Evolutionary conservation across 768 basidiomycete genomes (phyloP).

Genomic region (Tylopilus cervinicoccineus): DNA sequence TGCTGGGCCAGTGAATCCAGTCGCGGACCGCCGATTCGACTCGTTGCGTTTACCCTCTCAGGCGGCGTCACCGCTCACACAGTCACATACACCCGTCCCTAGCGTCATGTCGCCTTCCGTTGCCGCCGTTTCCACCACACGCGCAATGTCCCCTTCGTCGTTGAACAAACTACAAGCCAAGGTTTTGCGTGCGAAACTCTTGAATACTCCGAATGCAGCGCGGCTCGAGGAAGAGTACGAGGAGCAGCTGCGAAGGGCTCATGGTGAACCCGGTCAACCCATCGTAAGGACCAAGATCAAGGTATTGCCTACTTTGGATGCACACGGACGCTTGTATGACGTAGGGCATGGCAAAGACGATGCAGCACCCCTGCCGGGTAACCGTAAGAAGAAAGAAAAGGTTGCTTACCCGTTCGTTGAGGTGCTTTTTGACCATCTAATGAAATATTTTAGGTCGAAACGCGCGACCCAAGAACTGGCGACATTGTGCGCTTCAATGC

Average conservation of each 20-base stretch:
- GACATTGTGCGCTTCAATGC: constrained; percentile 86
- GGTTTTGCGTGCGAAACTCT: constrained; percentile 87
- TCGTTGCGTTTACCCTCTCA: constrained; percentile 60
- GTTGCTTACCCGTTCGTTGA: constrained; percentile 28
- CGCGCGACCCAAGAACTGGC: constrained; percentile 86
- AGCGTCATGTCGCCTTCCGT: constrained; percentile 79
- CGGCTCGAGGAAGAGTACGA: constrained; percentile 86
- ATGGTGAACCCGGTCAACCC: constrained; percentile 40
- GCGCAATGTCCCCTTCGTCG: constrained; percentile 68
- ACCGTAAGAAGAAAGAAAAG: constrained; percentile 76
- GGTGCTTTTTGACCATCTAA: not conserved
- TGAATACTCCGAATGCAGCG: constrained; percentile 72
- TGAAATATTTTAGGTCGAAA: constrained; percentile 59
- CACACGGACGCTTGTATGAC: constrained; percentile 82
- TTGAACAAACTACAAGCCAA: constrained; percentile 92
- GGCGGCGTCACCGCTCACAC: constrained; percentile 52
- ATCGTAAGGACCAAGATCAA: constrained; percentile 61
- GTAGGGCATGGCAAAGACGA: constrained; percentile 78
- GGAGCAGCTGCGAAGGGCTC: constrained; percentile 49
- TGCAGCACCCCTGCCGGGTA: constrained; percentile 49
- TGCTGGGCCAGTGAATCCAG: constrained; percentile 25
- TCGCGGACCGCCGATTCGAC: constrained; percentile 51
- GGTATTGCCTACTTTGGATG: constrained; percentile 87
- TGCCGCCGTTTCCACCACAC: constrained; percentile 29
- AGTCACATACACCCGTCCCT: constrained; percentile 81